Evolutionary conservation across 2,329 filamentous ascomycete genomes (phyloP).

Genomic region (Camptophora hylomeconis): DNA sequence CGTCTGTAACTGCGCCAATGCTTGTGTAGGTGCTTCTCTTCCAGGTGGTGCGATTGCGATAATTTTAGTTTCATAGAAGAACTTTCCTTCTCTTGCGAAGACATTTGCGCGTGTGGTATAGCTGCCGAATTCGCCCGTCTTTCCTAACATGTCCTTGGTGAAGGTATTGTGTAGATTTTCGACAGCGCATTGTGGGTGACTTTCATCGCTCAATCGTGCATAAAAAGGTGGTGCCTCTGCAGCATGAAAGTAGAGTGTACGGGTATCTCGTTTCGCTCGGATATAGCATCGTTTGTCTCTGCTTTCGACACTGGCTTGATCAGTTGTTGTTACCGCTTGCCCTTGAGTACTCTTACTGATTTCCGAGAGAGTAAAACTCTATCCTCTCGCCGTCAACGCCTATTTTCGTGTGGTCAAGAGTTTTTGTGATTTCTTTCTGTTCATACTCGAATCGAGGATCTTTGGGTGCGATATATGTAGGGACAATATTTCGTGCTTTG

Average conservation of each 20-base stretch:
- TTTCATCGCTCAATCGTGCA: conserved; percentile 82
- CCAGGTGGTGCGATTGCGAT: conserved; percentile 47
- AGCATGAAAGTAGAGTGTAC: conserved; percentile 17
- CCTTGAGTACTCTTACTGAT: conserved; percentile 11
- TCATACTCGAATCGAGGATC: conserved; percentile 16
- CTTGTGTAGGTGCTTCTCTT: conserved; percentile 29
- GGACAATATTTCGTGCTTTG: conserved; percentile 12
- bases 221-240: conserved; percentile 76
- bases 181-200: conserved; percentile 42
- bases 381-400: conserved; percentile 13
- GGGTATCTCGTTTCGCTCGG: conserved; percentile 15
- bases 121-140: conserved; percentile 69
- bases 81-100: conserved; percentile 73
- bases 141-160: conserved; percentile 57
- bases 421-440: conserved; percentile 17
- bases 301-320: conserved; percentile 14
- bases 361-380: conserved; percentile 17
- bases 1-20: conserved; percentile 14
- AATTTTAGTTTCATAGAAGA: conserved; percentile 91
- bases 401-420: conserved; percentile 15
- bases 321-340: background rate
- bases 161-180: conserved; percentile 65
- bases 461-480: conserved; percentile 15
- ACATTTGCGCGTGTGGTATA: conserved; percentile 84
- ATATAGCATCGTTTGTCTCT: conserved; percentile 17